phyloP scores from a whole-genome alignment of 2,329 filamentous ascomycete species.

The Exutisphaerella laricina region DNA sequence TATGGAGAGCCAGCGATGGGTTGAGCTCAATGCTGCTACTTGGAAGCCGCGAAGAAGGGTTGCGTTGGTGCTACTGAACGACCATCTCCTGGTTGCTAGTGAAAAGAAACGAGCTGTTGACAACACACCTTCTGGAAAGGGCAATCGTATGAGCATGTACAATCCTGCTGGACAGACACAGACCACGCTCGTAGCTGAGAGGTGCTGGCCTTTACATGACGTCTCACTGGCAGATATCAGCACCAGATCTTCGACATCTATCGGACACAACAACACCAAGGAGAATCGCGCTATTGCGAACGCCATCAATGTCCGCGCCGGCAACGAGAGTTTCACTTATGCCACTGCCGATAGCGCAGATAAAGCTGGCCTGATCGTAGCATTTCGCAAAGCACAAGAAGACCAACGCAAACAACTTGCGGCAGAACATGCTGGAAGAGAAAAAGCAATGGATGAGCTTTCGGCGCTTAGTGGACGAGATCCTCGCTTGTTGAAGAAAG shows the following conservation, averaged over 20 bases:
- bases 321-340: slow-evolving; percentile 90
- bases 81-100: slow-evolving; percentile 85
- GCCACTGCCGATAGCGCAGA: slow-evolving; percentile 68
- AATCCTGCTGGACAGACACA: slow-evolving; percentile 41
- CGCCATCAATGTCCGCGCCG: slow-evolving; percentile 85
- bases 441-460: slow-evolving; percentile 49
- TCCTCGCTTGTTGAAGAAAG: slow-evolving; percentile 55
- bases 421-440: slow-evolving; percentile 80
- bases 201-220: slow-evolving; percentile 89
- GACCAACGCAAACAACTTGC: slow-evolving; percentile 80
- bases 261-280: slow-evolving; percentile 35
- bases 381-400: slow-evolving; percentile 88
- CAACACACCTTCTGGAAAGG: slow-evolving; percentile 18
- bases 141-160: slow-evolving; percentile 30
- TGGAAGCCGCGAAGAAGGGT: slow-evolving; percentile 89
- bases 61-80: slow-evolving; percentile 87
- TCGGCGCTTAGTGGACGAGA: slow-evolving; percentile 30
- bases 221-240: slow-evolving; percentile 89
- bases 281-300: slow-evolving; percentile 59
- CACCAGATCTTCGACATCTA: slow-evolving; percentile 28
- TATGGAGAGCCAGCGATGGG: slow-evolving; percentile 87
- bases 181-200: slow-evolving; percentile 77
- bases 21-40: slow-evolving; percentile 93
- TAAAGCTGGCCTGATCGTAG: slow-evolving; percentile 75
- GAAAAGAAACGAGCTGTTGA: slow-evolving; percentile 71